Percentiles rank a stretch among this genome's conserved stretches.
Conservation (phyloP, 306 rosid species). For the Gillenia trifoliata region DNA sequence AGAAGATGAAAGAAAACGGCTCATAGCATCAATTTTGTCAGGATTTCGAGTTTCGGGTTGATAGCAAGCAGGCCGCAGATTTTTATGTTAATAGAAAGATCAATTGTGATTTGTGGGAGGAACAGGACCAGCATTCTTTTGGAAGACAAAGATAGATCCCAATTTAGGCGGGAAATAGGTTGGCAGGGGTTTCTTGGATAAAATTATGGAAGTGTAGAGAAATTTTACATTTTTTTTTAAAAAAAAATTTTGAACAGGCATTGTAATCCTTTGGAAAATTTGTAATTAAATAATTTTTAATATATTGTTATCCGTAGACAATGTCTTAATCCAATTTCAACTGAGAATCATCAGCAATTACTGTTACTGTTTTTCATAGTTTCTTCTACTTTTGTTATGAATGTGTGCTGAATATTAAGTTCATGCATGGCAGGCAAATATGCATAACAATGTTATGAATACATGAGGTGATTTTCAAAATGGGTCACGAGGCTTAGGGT, state of each 20-base stretch:
- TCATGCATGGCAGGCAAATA: no score
- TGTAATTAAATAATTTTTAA: constrained; percentile 5
- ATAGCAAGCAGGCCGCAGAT: not conserved
- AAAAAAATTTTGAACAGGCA: not conserved
- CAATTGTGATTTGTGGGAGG: not conserved
- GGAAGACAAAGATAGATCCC: not conserved
- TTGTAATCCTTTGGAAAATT: not conserved
- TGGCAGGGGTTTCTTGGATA: not conserved
- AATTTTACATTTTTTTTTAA: not conserved
- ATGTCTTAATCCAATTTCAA: not conserved
- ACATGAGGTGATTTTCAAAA: no score
- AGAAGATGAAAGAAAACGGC: not conserved
- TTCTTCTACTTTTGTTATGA: no score
- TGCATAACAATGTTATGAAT: no score
- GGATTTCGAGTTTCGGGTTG: not conserved
- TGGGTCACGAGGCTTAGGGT: no score
- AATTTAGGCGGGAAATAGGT: constrained; percentile 13
- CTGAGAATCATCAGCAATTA: not conserved
- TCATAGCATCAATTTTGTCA: not conserved
- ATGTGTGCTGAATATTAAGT: no score
- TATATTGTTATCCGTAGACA: not conserved
- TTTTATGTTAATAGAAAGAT: constrained; percentile 2
- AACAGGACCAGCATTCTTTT: not conserved
- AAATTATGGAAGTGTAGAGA: constrained; percentile 14
- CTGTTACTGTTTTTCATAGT: no score